These are phyloP conservation scores for Angomonas deanei DNA, from an alignment of 208 protist species.

Conservation along the genomic window DNA sequence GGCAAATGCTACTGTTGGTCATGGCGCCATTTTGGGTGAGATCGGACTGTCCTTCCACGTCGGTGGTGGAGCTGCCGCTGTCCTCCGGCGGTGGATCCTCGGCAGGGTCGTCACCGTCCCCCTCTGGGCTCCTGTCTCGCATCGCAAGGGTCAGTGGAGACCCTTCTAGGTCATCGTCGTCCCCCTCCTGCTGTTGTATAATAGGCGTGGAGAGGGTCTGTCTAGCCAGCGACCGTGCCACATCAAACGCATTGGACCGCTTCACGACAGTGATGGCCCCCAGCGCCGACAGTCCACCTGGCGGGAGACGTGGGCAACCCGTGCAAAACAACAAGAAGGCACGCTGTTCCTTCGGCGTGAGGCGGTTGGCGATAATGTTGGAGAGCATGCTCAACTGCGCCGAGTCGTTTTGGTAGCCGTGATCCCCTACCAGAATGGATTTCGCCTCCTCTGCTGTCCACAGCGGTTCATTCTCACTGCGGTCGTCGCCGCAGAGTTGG, in stretches of 20 bases:
- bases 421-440: conserved; percentile 79
- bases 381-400: conserved; percentile 70
- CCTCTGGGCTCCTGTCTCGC: no score
- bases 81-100: not conserved
- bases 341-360: conserved; percentile 81
- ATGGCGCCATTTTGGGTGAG: not conserved
- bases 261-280: conserved; percentile 88
- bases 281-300: conserved; percentile 74
- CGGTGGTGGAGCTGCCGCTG: not conserved
- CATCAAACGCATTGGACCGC: conserved; percentile 52
- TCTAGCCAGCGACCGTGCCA: conserved; percentile 12
- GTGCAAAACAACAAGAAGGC: conserved; percentile 88
- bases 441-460: conserved; percentile 74
- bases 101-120: no score
- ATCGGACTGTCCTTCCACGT: not conserved
- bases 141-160: not conserved
- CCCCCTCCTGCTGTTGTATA: conserved; percentile 14
- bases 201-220: not conserved
- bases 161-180: conserved; percentile 11
- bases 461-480: conserved; percentile 39
- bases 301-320: conserved; percentile 79
- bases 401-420: conserved; percentile 86
- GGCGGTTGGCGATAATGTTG: conserved; percentile 45
- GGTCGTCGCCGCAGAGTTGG: conserved; percentile 54
- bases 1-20: not conserved